These are phyloP conservation scores for Ophiocordyceps camponoti-floridani DNA, from an alignment of 2,329 filamentous ascomycete genomes.

Conservation along the genomic window DNA sequence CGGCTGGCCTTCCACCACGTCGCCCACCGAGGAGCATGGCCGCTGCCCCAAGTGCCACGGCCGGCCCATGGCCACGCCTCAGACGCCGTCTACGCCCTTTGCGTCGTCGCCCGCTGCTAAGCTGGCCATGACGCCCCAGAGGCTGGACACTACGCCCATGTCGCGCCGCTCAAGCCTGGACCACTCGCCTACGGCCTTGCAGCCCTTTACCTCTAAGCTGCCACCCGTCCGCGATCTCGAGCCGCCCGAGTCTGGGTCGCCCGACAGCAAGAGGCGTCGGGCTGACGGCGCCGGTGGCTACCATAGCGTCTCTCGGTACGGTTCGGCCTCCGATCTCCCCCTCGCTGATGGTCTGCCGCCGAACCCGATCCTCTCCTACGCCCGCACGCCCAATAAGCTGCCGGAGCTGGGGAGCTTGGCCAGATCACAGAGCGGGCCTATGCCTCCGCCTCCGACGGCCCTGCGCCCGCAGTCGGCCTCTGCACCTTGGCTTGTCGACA, in stretches of 20 bases:
- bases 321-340: constrained; percentile 1
- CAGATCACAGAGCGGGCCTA: constrained; percentile 19
- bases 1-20: constrained; percentile 10
- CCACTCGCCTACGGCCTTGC: constrained; percentile 7
- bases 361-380: constrained; percentile 6
- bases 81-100: constrained; percentile 35
- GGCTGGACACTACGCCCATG: constrained; percentile 7
- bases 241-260: constrained; percentile 21
- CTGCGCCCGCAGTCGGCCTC: background rate
- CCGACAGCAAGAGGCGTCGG: constrained; percentile 45
- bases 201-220: constrained; percentile 8
- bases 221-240: constrained; percentile 11
- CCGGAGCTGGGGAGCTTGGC: constrained; percentile 13
- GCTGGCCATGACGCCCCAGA: constrained; percentile 4
- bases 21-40: constrained; percentile 28
- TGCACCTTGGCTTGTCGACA: constrained; percentile 12
- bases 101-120: constrained; percentile 15
- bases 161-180: constrained; percentile 12
- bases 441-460: constrained; percentile 32
- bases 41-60: constrained; percentile 58
- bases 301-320: constrained; percentile 7
- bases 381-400: constrained; percentile 6
- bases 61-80: constrained; percentile 42
- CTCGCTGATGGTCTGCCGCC: constrained; percentile 8
- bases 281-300: constrained; percentile 26